A percentile compares a stretch with the other conserved stretches of the same genome.
Evolutionary conservation across 192 early-diverging fungal genomes (phyloP).

Genomic region (Coemansia sp.): DNA sequence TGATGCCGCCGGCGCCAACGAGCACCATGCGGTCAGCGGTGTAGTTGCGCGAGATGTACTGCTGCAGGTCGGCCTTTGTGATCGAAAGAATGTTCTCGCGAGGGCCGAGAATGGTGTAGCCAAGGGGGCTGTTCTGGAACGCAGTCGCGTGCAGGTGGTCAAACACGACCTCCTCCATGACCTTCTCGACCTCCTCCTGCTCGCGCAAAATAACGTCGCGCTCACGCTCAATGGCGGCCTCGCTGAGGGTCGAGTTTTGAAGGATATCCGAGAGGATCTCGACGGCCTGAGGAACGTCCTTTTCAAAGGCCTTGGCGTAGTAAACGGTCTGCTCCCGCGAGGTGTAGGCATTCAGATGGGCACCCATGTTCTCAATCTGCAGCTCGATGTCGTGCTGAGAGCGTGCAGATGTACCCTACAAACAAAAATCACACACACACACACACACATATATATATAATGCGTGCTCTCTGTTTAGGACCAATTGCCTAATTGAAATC

Average conservation of each 20-base stretch:
- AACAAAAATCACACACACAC: conserved; percentile 25
- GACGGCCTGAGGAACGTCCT: conserved; percentile 84
- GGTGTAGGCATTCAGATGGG: conserved; percentile 97
- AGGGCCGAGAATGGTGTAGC: conserved; percentile 91
- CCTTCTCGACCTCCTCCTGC: conserved; percentile 88
- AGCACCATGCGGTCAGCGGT: conserved; percentile 97
- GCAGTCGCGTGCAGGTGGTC: conserved; percentile 96
- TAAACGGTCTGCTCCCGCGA: conserved; percentile 98
- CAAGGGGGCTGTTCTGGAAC: conserved; percentile 84
- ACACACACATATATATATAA: neutral
- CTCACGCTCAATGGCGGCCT: conserved; percentile 89
- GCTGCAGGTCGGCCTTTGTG: conserved; percentile 75
- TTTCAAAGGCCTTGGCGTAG: conserved; percentile 90
- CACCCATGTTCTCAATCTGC: conserved; percentile 97
- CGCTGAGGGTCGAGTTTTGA: conserved; percentile 80
- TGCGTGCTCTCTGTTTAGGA: neutral
- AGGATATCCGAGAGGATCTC: conserved; percentile 95
- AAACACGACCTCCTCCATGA: conserved; percentile 98
- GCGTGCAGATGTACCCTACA: conserved; percentile 77
- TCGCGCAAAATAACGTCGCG: conserved; percentile 97
- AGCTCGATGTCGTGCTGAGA: conserved; percentile 89
- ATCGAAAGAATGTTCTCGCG: conserved; percentile 91
- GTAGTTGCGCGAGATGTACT: conserved; percentile 94
- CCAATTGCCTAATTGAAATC: conserved; percentile 43
- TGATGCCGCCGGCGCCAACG: conserved; percentile 86